A percentile compares a stretch with the other conserved stretches of the same genome.
Conservation (phyloP, 306 rosid genomes). For the Cyamopsis tetragonoloba region DNA sequence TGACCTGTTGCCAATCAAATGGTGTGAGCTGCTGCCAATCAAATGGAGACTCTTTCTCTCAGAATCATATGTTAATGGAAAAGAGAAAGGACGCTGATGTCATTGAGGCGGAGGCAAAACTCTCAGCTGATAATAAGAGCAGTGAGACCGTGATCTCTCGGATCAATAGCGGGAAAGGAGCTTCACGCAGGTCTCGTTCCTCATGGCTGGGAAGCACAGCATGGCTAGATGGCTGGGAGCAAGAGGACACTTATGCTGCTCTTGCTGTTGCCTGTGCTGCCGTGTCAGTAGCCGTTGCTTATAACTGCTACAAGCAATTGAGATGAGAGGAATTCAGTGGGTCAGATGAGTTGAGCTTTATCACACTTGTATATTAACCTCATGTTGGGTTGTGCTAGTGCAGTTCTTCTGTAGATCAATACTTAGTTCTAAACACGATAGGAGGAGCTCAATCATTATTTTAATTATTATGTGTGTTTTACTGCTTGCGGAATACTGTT, state of each 20-base stretch:
- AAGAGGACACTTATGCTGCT: conserved; percentile 82
- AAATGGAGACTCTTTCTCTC: conserved; percentile 49
- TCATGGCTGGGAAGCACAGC: too few species aligned
- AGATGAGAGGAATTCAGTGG: conserved; percentile 26
- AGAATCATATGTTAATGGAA: conserved; percentile 33
- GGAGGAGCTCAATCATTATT: conserved; percentile 13
- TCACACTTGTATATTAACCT: neutral
- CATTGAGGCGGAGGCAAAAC: conserved; percentile 41
- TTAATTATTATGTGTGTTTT: conserved; percentile 17
- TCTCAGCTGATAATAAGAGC: conserved; percentile 39
- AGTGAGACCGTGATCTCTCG: conserved; percentile 34
- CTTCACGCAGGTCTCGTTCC: conserved; percentile 49
- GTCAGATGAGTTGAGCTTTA: conserved; percentile 8
- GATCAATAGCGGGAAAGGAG: conserved; percentile 51
- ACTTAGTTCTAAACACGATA: neutral
- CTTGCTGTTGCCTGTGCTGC: conserved; percentile 83
- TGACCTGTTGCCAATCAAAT: conserved; percentile 29
- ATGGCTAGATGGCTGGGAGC: conserved; percentile 88
- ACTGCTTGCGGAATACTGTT: conserved; percentile 16
- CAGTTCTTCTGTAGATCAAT: conserved; percentile 19
- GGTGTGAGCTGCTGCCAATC: conserved; percentile 58
- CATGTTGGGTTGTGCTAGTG: conserved; percentile 10
- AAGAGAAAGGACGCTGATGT: conserved; percentile 29
- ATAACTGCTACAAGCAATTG: conserved; percentile 76
- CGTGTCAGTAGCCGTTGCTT: conserved; percentile 71